Evolutionary conservation across 345 rosid genomes (phyloP).

Genomic region (Iberis pinnata): DNA sequence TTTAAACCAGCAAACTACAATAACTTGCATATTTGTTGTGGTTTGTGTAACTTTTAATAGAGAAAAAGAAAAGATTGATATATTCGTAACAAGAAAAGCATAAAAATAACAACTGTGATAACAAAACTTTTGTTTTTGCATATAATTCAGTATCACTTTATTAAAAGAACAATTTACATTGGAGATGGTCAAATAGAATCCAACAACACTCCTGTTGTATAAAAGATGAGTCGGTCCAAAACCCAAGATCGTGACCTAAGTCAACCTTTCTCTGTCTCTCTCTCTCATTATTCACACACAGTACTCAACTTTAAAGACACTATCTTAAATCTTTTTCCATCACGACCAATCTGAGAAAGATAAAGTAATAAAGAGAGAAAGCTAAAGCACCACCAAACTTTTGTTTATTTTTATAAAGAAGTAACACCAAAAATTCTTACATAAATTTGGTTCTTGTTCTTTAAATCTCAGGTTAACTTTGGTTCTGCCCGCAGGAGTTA

Average conservation of each 20-base stretch:
- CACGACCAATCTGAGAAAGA: slow-evolving; percentile 24
- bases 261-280: slow-evolving; percentile 26
- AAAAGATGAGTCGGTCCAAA: slow-evolving; percentile 26
- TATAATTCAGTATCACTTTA: slow-evolving; percentile 14
- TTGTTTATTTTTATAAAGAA: too few species aligned
- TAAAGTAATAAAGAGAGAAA: slow-evolving; percentile 25
- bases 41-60: too few species aligned
- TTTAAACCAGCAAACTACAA: too few species aligned
- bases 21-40: too few species aligned
- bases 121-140: too few species aligned
- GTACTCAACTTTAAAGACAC: slow-evolving; percentile 28
- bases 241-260: slow-evolving; percentile 31
- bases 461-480: too few species aligned
- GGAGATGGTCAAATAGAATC: slow-evolving; percentile 30
- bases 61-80: too few species aligned
- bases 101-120: too few species aligned
- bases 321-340: slow-evolving; percentile 22
- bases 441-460: too few species aligned
- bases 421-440: too few species aligned
- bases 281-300: slow-evolving; percentile 17
- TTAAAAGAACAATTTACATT: slow-evolving; percentile 18
- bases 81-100: too few species aligned
- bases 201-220: slow-evolving; percentile 23
- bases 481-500: too few species aligned
- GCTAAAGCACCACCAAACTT: slow-evolving; percentile 25